Conservation (phyloP, 257 asterid genomes). For the Gentiana macrophylla region DNA sequence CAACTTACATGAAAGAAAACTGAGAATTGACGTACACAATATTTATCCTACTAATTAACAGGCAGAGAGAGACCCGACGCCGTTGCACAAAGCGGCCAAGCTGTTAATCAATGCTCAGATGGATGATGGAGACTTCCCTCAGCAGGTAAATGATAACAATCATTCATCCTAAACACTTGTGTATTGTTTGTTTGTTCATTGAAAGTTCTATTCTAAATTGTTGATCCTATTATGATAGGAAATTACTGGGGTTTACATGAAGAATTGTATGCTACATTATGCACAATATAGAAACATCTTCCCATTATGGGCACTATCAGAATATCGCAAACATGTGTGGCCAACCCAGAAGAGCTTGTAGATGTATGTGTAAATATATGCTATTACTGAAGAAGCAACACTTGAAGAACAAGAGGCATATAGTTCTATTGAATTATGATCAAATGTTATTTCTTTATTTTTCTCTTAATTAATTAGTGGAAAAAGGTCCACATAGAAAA, state of each 20-base stretch:
- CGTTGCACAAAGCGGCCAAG: constrained; percentile 55
- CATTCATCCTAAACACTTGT: too few species aligned
- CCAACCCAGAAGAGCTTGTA: constrained; percentile 12
- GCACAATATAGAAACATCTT: constrained; percentile 51
- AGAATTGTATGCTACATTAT: constrained; percentile 74
- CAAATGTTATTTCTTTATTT: too few species aligned
- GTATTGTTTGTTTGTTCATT: background rate
- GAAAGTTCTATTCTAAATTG: background rate
- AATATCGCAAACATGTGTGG: constrained; percentile 66
- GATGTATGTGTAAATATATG: too few species aligned
- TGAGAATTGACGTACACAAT: background rate
- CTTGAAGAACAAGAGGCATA: too few species aligned
- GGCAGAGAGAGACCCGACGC: constrained; percentile 55
- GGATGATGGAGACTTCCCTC: constrained; percentile 68
- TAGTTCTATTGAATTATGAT: too few species aligned
- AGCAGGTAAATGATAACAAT: constrained; percentile 30
- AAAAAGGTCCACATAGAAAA: too few species aligned
- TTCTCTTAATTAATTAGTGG: too few species aligned
- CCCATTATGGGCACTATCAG: constrained; percentile 72
- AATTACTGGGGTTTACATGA: constrained; percentile 62
- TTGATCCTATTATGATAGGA: constrained; percentile 24
- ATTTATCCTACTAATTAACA: constrained; percentile 1
- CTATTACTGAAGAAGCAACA: too few species aligned
- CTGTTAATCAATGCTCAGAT: constrained; percentile 52
- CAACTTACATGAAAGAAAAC: background rate